A percentile compares a stretch with the other conserved stretches of the same genome.
phyloP scores from a whole-genome alignment of 2,329 filamentous ascomycete genomes.

The Phaeoacremonium minimum region DNA sequence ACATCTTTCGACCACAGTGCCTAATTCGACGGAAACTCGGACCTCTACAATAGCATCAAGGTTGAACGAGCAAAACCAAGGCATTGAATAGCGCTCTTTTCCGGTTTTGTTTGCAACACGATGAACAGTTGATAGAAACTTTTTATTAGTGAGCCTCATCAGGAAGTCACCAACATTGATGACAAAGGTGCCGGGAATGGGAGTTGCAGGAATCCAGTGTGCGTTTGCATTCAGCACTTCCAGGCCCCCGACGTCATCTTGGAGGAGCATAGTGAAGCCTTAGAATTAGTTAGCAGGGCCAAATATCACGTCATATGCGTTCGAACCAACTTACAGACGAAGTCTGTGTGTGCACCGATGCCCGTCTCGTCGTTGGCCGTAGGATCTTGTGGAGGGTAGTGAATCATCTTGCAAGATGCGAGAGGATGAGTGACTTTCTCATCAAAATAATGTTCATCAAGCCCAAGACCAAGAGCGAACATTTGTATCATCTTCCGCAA shows the following conservation, averaged over 20 bases:
- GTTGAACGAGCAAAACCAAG: slow-evolving; percentile 14
- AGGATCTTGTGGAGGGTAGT: slow-evolving; percentile 9
- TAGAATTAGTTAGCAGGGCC: too few species aligned
- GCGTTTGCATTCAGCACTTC: slow-evolving; percentile 8
- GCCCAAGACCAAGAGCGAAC: slow-evolving; percentile 7
- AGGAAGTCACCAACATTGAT: slow-evolving; percentile 16
- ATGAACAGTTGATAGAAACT: slow-evolving; percentile 13
- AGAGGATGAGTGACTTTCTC: slow-evolving; percentile 4
- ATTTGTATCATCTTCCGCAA: slow-evolving; percentile 7
- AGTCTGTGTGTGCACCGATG: slow-evolving; percentile 11
- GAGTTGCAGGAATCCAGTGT: slow-evolving; percentile 5
- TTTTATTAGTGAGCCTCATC: slow-evolving; percentile 13
- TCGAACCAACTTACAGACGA: slow-evolving; percentile 4
- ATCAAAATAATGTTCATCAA: slow-evolving; percentile 10
- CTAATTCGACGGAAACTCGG: not conserved
- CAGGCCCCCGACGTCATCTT: slow-evolving; percentile 11
- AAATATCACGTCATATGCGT: too few species aligned
- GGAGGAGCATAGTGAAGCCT: slow-evolving; percentile 12
- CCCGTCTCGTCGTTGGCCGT: slow-evolving; percentile 9
- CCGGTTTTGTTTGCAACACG: slow-evolving; percentile 11
- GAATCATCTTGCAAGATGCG: slow-evolving; percentile 7
- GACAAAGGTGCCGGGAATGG: slow-evolving; percentile 11
- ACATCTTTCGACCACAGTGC: not conserved
- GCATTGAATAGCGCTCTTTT: slow-evolving; percentile 11
- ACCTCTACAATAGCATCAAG: slow-evolving; percentile 9